Conservation (phyloP, 495 filamentous ascomycete species). For the Immersiella caudata region DNA sequence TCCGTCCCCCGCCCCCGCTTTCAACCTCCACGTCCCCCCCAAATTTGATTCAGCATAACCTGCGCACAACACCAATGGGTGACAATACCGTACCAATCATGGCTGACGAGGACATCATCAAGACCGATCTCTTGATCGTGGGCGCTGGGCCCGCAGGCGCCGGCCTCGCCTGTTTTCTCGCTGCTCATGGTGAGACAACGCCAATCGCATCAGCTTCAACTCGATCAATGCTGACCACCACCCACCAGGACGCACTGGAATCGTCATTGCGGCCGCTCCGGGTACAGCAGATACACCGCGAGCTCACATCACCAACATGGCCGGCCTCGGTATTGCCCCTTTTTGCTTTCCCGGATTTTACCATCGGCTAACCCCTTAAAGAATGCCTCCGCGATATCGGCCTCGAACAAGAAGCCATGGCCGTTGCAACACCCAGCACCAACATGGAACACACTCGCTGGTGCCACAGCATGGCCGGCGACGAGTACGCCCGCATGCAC, state of each 20-base stretch:
- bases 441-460: slow-evolving; percentile 56
- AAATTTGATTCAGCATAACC: not conserved
- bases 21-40: not conserved
- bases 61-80: too few relatives aligned
- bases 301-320: slow-evolving; percentile 58
- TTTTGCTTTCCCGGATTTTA: not conserved
- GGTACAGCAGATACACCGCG: slow-evolving; percentile 57
- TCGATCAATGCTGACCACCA: not conserved
- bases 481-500: slow-evolving; percentile 56
- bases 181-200: slow-evolving; percentile 45
- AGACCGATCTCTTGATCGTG: slow-evolving; percentile 57
- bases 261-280: slow-evolving; percentile 50
- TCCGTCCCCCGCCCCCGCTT: not conserved
- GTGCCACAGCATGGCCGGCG: slow-evolving; percentile 58
- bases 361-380: not conserved
- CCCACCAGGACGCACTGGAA: slow-evolving; percentile 47
- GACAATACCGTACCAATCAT: not conserved
- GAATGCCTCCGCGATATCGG: slow-evolving; percentile 58
- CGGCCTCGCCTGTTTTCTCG: slow-evolving; percentile 57
- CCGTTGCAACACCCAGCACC: slow-evolving; percentile 39
- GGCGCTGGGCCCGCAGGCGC: slow-evolving; percentile 61
- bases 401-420: slow-evolving; percentile 45
- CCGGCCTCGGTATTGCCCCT: slow-evolving; percentile 22
- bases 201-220: not conserved
- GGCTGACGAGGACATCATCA: slow-evolving; percentile 32